These are phyloP conservation scores for Fusarium multiceps DNA, from an alignment of 2,329 filamentous ascomycete species.

Conservation along the genomic window DNA sequence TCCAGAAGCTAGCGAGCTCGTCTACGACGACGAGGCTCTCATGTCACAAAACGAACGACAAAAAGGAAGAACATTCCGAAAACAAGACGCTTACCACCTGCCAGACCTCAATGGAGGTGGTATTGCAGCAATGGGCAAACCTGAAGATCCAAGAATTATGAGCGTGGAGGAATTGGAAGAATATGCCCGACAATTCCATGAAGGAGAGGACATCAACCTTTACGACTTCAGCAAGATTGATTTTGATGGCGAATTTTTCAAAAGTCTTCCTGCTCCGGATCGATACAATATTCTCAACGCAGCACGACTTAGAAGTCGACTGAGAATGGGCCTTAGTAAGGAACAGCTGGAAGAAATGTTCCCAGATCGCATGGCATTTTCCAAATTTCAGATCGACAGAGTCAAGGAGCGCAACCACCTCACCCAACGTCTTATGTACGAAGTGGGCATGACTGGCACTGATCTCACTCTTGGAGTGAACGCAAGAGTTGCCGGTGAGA, in stretches of 20 bases:
- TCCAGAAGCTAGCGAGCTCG: conserved; percentile 74
- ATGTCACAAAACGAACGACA: conserved; percentile 82
- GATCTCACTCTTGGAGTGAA: conserved; percentile 75
- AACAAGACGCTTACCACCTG: conserved; percentile 94
- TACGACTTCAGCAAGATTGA: conserved; percentile 99
- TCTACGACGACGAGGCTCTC: conserved; percentile 91
- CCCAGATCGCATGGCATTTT: conserved; percentile 96
- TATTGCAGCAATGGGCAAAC: conserved; percentile 86
- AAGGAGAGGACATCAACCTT: conserved; percentile 87
- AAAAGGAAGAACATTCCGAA: conserved; percentile 82
- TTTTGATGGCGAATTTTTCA: conserved; percentile 95
- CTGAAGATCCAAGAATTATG: conserved; percentile 96
- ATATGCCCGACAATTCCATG: conserved; percentile 91
- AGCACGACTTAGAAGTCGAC: conserved; percentile 83
- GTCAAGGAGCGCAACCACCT: conserved; percentile 93
- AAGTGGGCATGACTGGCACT: conserved; percentile 87
- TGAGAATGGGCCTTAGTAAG: conserved; percentile 96
- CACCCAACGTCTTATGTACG: conserved; percentile 92
- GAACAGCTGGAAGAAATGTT: conserved; percentile 98
- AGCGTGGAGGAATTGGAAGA: conserved; percentile 92
- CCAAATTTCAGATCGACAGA: conserved; percentile 93
- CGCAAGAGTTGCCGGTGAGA: conserved; percentile 82
- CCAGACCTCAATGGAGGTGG: conserved; percentile 83
- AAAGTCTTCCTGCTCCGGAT: conserved; percentile 87
- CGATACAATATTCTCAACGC: conserved; percentile 98